Conservation (phyloP, 129 eudicot genomes). For the Saussurea involucrata region DNA sequence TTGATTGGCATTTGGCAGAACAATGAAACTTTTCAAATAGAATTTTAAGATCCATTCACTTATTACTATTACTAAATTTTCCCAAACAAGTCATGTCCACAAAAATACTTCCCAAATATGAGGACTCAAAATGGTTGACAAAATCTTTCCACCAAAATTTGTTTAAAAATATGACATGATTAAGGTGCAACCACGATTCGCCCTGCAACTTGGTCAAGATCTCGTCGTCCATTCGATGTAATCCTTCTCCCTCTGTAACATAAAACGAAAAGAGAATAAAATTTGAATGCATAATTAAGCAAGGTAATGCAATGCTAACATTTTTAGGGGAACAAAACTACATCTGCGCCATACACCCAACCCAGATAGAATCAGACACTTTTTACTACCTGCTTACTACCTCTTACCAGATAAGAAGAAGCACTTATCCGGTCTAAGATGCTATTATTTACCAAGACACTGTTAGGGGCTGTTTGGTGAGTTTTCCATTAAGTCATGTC, state of each 20-base stretch:
- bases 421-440: too few relatives aligned
- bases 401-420: too few relatives aligned
- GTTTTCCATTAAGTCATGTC: too few relatives aligned
- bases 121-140: neutral
- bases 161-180: neutral
- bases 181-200: conserved; percentile 42
- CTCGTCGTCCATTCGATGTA: conserved; percentile 51
- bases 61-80: neutral
- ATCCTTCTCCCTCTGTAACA: conserved; percentile 48
- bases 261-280: neutral
- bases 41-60: neutral
- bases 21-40: too few relatives aligned
- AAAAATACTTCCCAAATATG: conserved; percentile 2
- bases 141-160: conserved; percentile 7
- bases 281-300: neutral
- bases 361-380: too few relatives aligned
- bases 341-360: too few relatives aligned
- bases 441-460: too few relatives aligned
- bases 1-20: too few relatives aligned
- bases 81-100: conserved; percentile 8
- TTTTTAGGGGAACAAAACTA: neutral
- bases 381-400: too few relatives aligned
- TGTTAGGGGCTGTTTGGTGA: too few relatives aligned
- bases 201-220: conserved; percentile 67
- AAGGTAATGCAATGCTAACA: neutral